Evolutionary conservation across 257 asterid species (phyloP).

Genomic region (Nicotiana attenuata): DNA sequence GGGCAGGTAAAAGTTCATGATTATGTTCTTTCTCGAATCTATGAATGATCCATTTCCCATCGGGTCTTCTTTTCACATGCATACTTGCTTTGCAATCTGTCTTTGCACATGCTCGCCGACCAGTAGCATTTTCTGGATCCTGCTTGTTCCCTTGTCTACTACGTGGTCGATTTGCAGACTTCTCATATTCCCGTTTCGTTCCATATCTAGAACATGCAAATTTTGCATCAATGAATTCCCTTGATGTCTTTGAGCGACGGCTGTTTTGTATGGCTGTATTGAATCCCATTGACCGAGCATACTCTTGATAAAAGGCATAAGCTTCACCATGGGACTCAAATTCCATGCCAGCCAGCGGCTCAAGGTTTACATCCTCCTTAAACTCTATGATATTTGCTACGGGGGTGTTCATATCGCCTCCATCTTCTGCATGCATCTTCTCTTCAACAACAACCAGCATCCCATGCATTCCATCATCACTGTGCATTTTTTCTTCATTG

Average conservation of each 20-base stretch:
- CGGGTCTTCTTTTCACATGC: conserved; percentile 94
- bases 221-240: conserved; percentile 94
- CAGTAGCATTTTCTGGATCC: conserved; percentile 80
- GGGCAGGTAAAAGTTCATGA: conserved; percentile 90
- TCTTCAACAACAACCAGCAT: conserved; percentile 47
- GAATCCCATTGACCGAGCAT: conserved; percentile 90
- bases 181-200: conserved; percentile 86
- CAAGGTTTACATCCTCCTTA: conserved; percentile 74
- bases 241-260: conserved; percentile 84
- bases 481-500: conserved; percentile 60
- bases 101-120: conserved; percentile 84
- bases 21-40: conserved; percentile 95
- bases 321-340: conserved; percentile 95
- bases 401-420: conserved; percentile 50
- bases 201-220: conserved; percentile 97
- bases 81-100: conserved; percentile 99
- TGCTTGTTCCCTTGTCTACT: conserved; percentile 79
- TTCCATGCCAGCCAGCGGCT: conserved; percentile 98
- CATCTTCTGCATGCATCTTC: conserved; percentile 50
- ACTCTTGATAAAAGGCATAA: conserved; percentile 90
- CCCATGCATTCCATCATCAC: conserved; percentile 45
- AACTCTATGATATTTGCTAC: conserved; percentile 41
- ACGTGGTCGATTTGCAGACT: conserved; percentile 75
- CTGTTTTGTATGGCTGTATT: conserved; percentile 89
- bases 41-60: conserved; percentile 92